Evolutionary conservation across 73 alveolate genomes (phyloP).

Genomic region (Blepharisma stoltei): DNA sequence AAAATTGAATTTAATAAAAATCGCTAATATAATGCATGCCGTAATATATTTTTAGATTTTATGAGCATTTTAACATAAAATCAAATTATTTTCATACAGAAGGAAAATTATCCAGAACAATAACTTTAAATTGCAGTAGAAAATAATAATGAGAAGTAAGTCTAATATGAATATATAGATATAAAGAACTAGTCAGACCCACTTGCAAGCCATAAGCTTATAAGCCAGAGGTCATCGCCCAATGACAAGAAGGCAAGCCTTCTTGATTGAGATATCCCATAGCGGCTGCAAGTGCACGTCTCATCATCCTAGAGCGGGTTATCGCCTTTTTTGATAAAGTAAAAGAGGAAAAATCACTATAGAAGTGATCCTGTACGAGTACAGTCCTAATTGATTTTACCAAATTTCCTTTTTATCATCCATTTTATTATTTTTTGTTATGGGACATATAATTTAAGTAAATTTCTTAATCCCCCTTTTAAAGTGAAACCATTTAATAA

Average conservation of each 20-base stretch:
- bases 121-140: too few relatives aligned
- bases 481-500: too few relatives aligned
- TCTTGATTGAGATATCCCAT: slow-evolving; percentile 14
- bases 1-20: too few relatives aligned
- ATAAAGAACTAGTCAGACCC: not conserved
- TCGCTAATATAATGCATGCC: too few relatives aligned
- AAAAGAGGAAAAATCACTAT: slow-evolving; percentile 85
- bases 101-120: too few relatives aligned
- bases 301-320: slow-evolving; percentile 93
- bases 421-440: not conserved
- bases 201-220: slow-evolving; percentile 11
- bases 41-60: too few relatives aligned
- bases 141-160: too few relatives aligned
- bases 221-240: slow-evolving; percentile 20
- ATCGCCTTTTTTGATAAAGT: slow-evolving; percentile 88
- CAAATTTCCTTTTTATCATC: not conserved
- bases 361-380: slow-evolving; percentile 97
- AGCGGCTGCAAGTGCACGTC: slow-evolving; percentile 75
- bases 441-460: slow-evolving; percentile 8
- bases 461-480: too few relatives aligned
- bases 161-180: too few relatives aligned
- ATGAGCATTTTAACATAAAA: too few relatives aligned
- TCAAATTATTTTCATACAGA: too few relatives aligned
- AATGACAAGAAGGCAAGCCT: not conserved
- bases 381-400: slow-evolving; percentile 74